phyloP scores from a whole-genome alignment of 352 stramenopile species.

The Globisporangium paroecandrum region DNA sequence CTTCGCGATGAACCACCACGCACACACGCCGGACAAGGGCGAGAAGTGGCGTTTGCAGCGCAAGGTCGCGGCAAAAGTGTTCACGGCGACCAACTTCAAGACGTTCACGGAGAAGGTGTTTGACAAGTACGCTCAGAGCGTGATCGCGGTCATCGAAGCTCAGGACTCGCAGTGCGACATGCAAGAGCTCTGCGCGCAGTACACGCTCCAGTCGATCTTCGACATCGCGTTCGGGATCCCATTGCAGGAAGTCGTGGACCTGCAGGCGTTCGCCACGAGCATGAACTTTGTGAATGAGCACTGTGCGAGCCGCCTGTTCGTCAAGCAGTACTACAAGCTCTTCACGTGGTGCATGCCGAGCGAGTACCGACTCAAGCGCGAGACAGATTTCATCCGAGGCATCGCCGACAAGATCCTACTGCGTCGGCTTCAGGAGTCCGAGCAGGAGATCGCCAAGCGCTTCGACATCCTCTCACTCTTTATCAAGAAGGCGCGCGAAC shows the following conservation, averaged over 20 bases:
- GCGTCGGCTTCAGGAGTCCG: conserved; percentile 31
- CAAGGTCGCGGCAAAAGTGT: conserved; percentile 86
- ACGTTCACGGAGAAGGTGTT: conserved; percentile 48
- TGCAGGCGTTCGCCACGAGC: conserved; percentile 30
- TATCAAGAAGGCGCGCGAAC: conserved; percentile 48
- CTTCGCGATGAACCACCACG: conserved; percentile 61
- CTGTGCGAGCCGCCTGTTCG: conserved; percentile 51
- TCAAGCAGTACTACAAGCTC: conserved; percentile 66
- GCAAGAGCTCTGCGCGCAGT: conserved; percentile 45
- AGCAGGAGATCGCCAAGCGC: conserved; percentile 24
- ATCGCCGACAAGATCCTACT: conserved; percentile 53
- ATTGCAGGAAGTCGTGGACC: conserved; percentile 29
- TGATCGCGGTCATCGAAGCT: conserved; percentile 17
- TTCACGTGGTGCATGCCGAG: conserved; percentile 58
- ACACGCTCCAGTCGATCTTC: conserved; percentile 55
- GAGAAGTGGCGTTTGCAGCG: conserved; percentile 68
- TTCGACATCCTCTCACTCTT: conserved; percentile 55
- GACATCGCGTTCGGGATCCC: conserved; percentile 54
- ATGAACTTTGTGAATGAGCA: conserved; percentile 62
- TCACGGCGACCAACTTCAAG: conserved; percentile 63
- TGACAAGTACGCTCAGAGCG: conserved; percentile 32
- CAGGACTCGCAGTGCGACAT: conserved; percentile 36
- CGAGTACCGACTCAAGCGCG: conserved; percentile 36
- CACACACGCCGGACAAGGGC: conserved; percentile 45
- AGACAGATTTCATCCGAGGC: conserved; percentile 23